phyloP scores from a whole-genome alignment of 441 rosid genomes.

The Brassica balearica region DNA sequence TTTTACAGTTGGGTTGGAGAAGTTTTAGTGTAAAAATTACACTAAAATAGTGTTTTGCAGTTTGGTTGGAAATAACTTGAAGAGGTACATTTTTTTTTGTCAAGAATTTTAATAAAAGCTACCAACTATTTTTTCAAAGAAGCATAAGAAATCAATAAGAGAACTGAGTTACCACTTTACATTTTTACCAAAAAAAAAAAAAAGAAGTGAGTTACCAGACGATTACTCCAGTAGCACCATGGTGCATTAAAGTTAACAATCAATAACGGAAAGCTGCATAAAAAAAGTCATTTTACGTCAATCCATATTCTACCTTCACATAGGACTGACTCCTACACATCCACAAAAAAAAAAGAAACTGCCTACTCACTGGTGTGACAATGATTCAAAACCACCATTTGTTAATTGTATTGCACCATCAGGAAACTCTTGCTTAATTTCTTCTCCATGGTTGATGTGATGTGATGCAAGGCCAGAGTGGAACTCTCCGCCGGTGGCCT shows the following conservation, averaged over 20 bases:
- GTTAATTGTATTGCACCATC: constrained; percentile 71
- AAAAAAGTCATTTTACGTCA: constrained; percentile 30
- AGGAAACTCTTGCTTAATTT: constrained; percentile 62
- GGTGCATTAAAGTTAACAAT: constrained; percentile 95
- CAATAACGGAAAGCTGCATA: constrained; percentile 83
- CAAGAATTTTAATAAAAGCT: too few species aligned
- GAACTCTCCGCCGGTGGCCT: constrained; percentile 80
- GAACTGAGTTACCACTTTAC: not conserved
- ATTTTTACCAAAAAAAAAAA: too few species aligned
- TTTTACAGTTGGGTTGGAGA: too few species aligned
- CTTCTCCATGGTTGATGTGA: constrained; percentile 89
- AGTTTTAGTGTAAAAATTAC: too few species aligned
- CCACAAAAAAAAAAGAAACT: constrained; percentile 28
- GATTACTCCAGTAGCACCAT: constrained; percentile 98
- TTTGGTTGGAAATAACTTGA: too few species aligned
- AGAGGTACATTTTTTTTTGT: too few species aligned
- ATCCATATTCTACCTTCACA: constrained; percentile 16
- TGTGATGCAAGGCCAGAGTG: constrained; percentile 66
- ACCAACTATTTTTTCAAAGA: not conserved
- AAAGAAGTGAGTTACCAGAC: constrained; percentile 63
- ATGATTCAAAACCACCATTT: constrained; percentile 67
- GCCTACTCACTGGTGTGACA: constrained; percentile 78
- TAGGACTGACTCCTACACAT: constrained; percentile 8
- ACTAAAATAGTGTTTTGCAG: too few species aligned
- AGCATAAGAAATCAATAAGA: constrained; percentile 26